A percentile compares a stretch with the other conserved stretches of the same genome.
phyloP scores from a whole-genome alignment of 805 yeast genomes.

The Wickerhamiella cacticola region DNA sequence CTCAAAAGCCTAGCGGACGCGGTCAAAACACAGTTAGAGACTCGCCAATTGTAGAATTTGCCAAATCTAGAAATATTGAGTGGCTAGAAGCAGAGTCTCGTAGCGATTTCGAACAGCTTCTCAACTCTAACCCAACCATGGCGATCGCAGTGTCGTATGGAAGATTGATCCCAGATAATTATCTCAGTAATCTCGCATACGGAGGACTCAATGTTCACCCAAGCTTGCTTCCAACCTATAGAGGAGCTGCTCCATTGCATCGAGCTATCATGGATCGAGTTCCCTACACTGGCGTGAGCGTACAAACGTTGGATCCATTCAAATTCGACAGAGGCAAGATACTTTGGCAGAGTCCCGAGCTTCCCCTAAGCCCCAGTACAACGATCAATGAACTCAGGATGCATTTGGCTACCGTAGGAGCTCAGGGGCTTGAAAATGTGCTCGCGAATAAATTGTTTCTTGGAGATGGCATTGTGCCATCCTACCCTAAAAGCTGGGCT shows the following conservation, averaged over 20 bases:
- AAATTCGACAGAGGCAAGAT: constrained; percentile 73
- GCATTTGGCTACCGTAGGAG: constrained; percentile 51
- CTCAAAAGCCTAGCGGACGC: constrained; percentile 21
- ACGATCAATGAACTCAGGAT: constrained; percentile 37
- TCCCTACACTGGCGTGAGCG: constrained; percentile 61
- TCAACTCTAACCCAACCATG: constrained; percentile 31
- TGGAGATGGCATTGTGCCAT: not conserved
- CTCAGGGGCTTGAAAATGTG: constrained; percentile 40
- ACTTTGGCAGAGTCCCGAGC: constrained; percentile 42
- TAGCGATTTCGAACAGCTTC: constrained; percentile 15
- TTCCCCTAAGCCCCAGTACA: constrained; percentile 35
- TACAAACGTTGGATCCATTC: constrained; percentile 82
- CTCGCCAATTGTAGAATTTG: constrained; percentile 19
- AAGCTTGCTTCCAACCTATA: constrained; percentile 62
- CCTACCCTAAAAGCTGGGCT: constrained; percentile 14
- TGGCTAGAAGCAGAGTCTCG: constrained; percentile 18
- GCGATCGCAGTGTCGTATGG: constrained; percentile 94
- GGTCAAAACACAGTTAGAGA: constrained; percentile 17
- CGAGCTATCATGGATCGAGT: constrained; percentile 58
- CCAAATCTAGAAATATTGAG: constrained; percentile 12
- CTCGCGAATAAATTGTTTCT: constrained; percentile 30
- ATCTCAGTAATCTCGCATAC: constrained; percentile 37
- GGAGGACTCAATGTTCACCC: constrained; percentile 92
- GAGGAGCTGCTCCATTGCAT: constrained; percentile 89
- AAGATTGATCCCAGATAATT: constrained; percentile 52